A percentile compares a stretch with the other conserved stretches of the same genome.
These are phyloP conservation scores for Starmerella powellii DNA, from an alignment of 805 yeast genomes.

Conservation along the genomic window DNA sequence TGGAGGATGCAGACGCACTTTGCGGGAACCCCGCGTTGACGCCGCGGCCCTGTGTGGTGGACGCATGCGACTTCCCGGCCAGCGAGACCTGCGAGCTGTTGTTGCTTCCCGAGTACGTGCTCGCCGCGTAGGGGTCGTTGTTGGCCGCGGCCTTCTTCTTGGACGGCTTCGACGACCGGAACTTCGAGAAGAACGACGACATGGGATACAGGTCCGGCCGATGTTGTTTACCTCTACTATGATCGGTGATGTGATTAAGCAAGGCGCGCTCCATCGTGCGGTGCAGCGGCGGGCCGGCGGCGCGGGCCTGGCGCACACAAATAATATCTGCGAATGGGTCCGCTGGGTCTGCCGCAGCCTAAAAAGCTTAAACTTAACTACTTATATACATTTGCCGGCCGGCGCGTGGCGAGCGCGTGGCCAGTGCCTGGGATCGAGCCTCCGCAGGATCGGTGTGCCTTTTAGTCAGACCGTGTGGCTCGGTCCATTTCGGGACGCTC, in stretches of 20 bases:
- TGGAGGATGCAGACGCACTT: background rate
- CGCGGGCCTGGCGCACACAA: too few relatives aligned
- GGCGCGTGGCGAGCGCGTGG: too few relatives aligned
- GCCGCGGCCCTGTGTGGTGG: slow-evolving; percentile 5
- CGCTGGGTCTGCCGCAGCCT: too few relatives aligned
- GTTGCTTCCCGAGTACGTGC: slow-evolving; percentile 13
- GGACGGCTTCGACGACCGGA: slow-evolving; percentile 15
- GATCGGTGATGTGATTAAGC: background rate
- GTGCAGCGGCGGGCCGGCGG: too few relatives aligned
- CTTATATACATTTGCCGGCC: too few relatives aligned
- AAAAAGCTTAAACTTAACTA: too few relatives aligned
- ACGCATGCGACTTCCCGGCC: slow-evolving; percentile 7
- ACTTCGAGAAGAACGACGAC: slow-evolving; percentile 20
- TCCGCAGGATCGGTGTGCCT: too few relatives aligned
- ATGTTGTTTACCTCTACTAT: background rate
- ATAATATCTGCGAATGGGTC: too few relatives aligned
- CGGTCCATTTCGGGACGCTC: too few relatives aligned
- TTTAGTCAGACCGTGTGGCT: too few relatives aligned
- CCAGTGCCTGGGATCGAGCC: too few relatives aligned
- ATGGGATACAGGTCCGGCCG: background rate
- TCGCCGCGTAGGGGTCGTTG: background rate
- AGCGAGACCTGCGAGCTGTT: slow-evolving; percentile 16
- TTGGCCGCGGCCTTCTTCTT: slow-evolving; percentile 13
- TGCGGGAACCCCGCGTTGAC: background rate
- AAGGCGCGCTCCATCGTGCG: too few relatives aligned